Evolutionary conservation across 495 filamentous ascomycete genomes (phyloP).

Genomic region (Lophiostoma macrostomum): DNA sequence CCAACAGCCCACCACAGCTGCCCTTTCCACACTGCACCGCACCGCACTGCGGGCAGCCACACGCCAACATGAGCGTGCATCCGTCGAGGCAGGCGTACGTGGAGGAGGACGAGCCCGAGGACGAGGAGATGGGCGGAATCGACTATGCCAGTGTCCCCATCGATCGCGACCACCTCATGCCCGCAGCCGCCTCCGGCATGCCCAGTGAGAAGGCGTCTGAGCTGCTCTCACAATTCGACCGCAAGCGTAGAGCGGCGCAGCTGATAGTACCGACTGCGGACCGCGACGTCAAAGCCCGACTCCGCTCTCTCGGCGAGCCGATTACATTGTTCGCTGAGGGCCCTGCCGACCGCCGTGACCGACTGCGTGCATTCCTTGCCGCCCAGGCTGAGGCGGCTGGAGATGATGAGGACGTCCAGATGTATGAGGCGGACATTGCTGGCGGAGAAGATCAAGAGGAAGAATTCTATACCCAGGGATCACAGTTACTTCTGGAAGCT

Average conservation of each 20-base stretch:
- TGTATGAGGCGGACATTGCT: conserved; percentile 47
- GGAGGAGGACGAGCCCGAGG: conserved; percentile 62
- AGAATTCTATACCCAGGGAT: conserved; percentile 90
- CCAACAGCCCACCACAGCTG: background rate
- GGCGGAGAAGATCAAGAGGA: conserved; percentile 62
- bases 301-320: conserved; percentile 84
- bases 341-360: conserved; percentile 77
- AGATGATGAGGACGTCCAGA: conserved; percentile 59
- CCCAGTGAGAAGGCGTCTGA: conserved; percentile 86
- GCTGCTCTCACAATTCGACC: conserved; percentile 82
- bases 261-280: conserved; percentile 97
- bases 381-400: conserved; percentile 60
- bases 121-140: conserved; percentile 63
- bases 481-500: conserved; percentile 68
- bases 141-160: conserved; percentile 76
- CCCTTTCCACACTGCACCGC: background rate
- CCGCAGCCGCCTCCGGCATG: conserved; percentile 66
- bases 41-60: background rate
- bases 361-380: conserved; percentile 77
- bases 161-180: conserved; percentile 83
- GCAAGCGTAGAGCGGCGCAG: conserved; percentile 80
- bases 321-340: conserved; percentile 96
- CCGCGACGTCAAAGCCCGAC: conserved; percentile 70
- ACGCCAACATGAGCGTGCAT: conserved; percentile 65
- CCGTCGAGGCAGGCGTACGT: conserved; percentile 93